Evolutionary conservation across 306 rosid species (phyloP), one percentile per base, ranked within the genome.

Genomic region (Notholithocarpus densiflorus): DNA sequence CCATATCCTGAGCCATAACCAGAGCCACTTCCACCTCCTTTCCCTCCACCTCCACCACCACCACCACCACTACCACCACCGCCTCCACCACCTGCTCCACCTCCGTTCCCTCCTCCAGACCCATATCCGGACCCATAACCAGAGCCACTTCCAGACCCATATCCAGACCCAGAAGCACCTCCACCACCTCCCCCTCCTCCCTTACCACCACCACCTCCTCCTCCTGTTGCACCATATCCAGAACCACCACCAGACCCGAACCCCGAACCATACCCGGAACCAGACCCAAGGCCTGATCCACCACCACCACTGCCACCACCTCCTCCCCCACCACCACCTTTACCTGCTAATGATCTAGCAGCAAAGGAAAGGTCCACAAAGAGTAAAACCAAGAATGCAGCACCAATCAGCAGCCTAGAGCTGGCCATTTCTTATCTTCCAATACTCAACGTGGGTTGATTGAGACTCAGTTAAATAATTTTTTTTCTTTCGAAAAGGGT

Each of bases 331-430:
- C 91, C 88, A 0, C 80, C 71, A 0, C 82, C 59, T n/a, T 55
- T 79, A 43, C 40, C 78, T 0, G 60, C n/a, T 23, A 71, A 2
- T 31, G 80, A 51, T 60, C 94, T 85, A 23, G 89, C 89, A 13
- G 94, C 97, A 57, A 84, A 75, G 59, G 98, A 77, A 9, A 89
- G 19, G 74, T 94, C 93, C 27, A 86, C 71, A 82, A 89, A 56
- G 29, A 94, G 77, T 87, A 94, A 84, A 73, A 77, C 84, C 87
- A 87, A 66, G 78, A 94, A 78, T 74, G 71, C 83, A 56, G 64
- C 83, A 74, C 89, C 95, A 29, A 86, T 65, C 17, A 48, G 53
- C 77, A 83, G 77, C 84, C 85, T 91, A 55, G 82, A 51, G 77
- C 76, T 84, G 61, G 87, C 89, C 97, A 93, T 93, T 57, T 23